phyloP scores from a whole-genome alignment of 2,329 filamentous ascomycete species.

The Neofusicoccum ribis region DNA sequence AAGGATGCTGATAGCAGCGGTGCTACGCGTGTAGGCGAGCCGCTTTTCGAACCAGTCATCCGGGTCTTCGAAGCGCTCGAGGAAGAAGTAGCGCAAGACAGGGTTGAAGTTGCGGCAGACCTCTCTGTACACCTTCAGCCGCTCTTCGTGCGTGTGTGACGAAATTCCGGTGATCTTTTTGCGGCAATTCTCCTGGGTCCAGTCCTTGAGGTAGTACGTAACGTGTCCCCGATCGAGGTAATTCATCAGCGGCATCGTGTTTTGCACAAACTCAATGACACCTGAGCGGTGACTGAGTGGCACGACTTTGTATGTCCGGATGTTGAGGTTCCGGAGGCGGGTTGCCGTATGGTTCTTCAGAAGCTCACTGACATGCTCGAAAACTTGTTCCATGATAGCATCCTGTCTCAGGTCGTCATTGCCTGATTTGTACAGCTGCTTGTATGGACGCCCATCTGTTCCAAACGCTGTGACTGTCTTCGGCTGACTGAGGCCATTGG shows the following conservation, averaged over 20 bases:
- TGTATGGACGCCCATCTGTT: constrained; percentile 76
- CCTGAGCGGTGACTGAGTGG: constrained; percentile 83
- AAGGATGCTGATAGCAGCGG: constrained; percentile 91
- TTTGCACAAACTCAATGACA: constrained; percentile 93
- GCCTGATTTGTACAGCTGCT: constrained; percentile 91
- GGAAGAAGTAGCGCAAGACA: constrained; percentile 95
- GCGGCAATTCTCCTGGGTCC: constrained; percentile 73
- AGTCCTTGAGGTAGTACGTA: constrained; percentile 80
- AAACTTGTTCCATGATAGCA: constrained; percentile 99
- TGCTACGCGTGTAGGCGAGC: constrained; percentile 88
- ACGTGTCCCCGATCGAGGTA: constrained; percentile 90
- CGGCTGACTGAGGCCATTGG: constrained; percentile 85
- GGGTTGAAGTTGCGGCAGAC: constrained; percentile 83
- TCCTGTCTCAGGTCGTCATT: constrained; percentile 96
- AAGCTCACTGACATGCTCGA: constrained; percentile 89
- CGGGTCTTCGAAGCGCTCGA: constrained; percentile 89
- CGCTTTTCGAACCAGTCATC: constrained; percentile 94
- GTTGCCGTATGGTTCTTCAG: constrained; percentile 84
- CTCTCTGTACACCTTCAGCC: constrained; percentile 73
- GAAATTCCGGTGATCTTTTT: constrained; percentile 77
- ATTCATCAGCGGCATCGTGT: constrained; percentile 89
- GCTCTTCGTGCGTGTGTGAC: constrained; percentile 65
- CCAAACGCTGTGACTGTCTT: constrained; percentile 86
- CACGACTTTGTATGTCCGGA: constrained; percentile 95
- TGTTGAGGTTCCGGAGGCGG: constrained; percentile 82